These are phyloP conservation scores for Penicillium sp. DNA, from an alignment of 2,329 filamentous ascomycete genomes.

Conservation along the genomic window DNA sequence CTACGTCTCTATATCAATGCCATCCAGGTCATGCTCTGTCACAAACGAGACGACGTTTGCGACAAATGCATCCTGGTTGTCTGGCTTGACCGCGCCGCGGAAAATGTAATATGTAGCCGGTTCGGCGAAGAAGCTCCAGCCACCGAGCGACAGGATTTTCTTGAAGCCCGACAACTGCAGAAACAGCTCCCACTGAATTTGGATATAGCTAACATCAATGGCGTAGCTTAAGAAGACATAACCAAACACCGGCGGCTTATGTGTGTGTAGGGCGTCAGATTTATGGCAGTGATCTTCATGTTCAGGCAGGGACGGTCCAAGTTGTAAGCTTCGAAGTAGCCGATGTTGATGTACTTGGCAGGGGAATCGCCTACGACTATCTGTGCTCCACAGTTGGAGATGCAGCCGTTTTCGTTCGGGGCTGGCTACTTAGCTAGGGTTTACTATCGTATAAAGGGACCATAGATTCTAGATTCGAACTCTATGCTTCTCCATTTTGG, in stretches of 20 bases:
- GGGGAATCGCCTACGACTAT: constrained; percentile 32
- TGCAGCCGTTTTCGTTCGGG: too few species aligned
- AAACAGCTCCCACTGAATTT: constrained; percentile 27
- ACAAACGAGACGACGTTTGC: not conserved
- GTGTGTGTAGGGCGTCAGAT: constrained; percentile 32
- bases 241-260: constrained; percentile 28
- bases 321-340: constrained; percentile 40
- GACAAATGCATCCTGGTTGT: not conserved
- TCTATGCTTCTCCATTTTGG: too few species aligned
- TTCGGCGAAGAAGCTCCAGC: constrained; percentile 33
- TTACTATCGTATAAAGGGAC: too few species aligned
- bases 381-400: too few species aligned
- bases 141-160: constrained; percentile 41
- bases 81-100: not conserved
- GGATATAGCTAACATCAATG: not conserved
- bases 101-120: not conserved
- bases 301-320: constrained; percentile 35
- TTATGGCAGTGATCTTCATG: constrained; percentile 7
- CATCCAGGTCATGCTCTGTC: not conserved
- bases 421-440: too few species aligned
- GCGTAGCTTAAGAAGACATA: constrained; percentile 41
- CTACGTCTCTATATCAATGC: not conserved
- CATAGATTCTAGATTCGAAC: too few species aligned
- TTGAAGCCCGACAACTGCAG: constrained; percentile 28
- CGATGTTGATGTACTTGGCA: constrained; percentile 29